Base-by-base conservation (phyloP, 345 rosid genomes). In the Lumnitzera racemosa region DNA sequence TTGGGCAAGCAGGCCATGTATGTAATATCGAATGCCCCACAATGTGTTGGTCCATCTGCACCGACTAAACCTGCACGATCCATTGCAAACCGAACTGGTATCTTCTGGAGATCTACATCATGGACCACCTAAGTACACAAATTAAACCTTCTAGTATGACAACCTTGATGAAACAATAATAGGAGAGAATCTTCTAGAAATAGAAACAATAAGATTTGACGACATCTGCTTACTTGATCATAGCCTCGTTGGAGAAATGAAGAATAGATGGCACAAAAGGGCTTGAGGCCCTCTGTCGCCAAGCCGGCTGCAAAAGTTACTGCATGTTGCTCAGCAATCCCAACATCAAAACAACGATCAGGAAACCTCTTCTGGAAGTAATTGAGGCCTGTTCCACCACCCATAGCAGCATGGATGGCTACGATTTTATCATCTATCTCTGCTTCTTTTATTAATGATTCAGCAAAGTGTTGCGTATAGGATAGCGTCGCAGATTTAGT, bases 321-420 rank as follows among this genome's bases (percentile, higher is more conserved):
- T 12, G 88, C 94, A 54, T 87, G 94, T 54, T 87, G 95, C 76
- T 87, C 95, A 0, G 89, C 86, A 6, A 87, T 87, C 58, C 89
- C 90, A 36, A 81, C 90, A 48, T 86, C 92, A 16, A 86, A 86
- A 78, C 92, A 83, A n/a, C 92, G 82, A 10, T 81, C 80, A 10
- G 90, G 95, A 65, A 82, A 83, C 70, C 56, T 76, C 63, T 80
- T 78, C 61, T 83, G 88, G 74, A 87, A 83, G 53, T 72, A 82
- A 59, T 87, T 87, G 61, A 87, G 85, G 52, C 90, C 95, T 0
- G 95, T 87, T 1, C 90, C 95, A 14, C 95, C 90, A 12, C 95
- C 90, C 95, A 87, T 87, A 46, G 94, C 95, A 10, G 90, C 95
- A 65, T 87, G 95, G 61, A 87, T 87, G 31, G 86, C 88, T 24